Evolutionary conservation across 2,329 filamentous ascomycete genomes (phyloP).

Genomic region (Cercospora sp.): DNA sequence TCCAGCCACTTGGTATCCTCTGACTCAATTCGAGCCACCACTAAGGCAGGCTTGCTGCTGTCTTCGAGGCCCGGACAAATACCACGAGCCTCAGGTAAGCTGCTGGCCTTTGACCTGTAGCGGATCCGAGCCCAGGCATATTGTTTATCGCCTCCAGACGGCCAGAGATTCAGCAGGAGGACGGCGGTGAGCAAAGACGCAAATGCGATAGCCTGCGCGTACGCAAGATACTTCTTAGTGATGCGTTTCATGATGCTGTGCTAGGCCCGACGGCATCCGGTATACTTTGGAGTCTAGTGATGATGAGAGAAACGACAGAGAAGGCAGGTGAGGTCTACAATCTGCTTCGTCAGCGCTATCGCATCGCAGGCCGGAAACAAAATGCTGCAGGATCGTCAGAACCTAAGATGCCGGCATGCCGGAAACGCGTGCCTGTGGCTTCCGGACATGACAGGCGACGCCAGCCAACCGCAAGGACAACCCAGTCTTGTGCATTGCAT

Average conservation of each 20-base stretch:
- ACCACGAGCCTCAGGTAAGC: slow-evolving; percentile 41
- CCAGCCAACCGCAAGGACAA: background rate
- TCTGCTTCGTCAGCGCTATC: background rate
- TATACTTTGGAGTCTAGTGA: background rate
- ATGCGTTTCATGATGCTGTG: slow-evolving; percentile 16
- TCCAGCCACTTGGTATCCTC: slow-evolving; percentile 48
- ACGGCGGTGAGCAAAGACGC: slow-evolving; percentile 15
- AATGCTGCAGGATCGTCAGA: background rate
- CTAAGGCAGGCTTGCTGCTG: slow-evolving; percentile 46
- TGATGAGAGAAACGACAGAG: background rate
- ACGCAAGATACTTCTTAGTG: slow-evolving; percentile 19
- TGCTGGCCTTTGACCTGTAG: slow-evolving; percentile 44
- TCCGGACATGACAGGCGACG: background rate
- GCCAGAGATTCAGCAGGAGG: slow-evolving; percentile 16
- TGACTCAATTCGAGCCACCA: slow-evolving; percentile 45
- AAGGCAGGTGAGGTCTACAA: background rate
- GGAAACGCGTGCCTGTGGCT: background rate
- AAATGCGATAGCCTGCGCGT: slow-evolving; percentile 16
- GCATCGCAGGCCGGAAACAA: background rate
- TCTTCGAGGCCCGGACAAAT: slow-evolving; percentile 45
- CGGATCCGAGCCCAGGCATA: slow-evolving; percentile 49
- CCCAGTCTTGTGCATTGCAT: background rate
- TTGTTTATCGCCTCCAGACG: slow-evolving; percentile 16
- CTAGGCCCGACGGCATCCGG: background rate
- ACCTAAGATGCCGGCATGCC: background rate